A percentile compares a stretch with the other conserved stretches of the same genome.
phyloP scores from a whole-genome alignment of 306 rosid genomes.

The Luffa acutangula region DNA sequence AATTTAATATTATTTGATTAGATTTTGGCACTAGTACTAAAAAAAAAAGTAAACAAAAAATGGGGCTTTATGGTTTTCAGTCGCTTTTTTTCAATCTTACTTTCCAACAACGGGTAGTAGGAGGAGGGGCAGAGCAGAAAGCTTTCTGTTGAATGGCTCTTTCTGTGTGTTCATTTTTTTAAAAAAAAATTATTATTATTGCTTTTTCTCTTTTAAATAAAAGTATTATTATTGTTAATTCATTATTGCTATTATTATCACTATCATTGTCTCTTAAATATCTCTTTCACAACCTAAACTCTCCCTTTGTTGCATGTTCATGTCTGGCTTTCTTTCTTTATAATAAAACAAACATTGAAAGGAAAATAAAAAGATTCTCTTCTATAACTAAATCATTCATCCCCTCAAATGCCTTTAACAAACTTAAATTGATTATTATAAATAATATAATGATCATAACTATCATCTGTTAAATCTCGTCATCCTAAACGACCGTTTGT shows the following conservation, averaged over 20 bases:
- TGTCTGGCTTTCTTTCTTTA: neutral
- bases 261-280: neutral
- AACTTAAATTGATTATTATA: no score
- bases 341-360: neutral
- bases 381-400: neutral
- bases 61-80: neutral
- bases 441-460: no score
- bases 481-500: no score
- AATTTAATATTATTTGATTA: neutral
- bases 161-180: neutral
- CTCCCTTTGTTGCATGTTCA: neutral
- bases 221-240: neutral
- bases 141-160: constrained; percentile 7
- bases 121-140: neutral
- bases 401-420: neutral
- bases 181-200: neutral
- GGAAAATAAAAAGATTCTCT: neutral
- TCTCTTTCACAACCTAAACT: constrained; percentile 6
- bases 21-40: neutral
- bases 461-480: no score
- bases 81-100: neutral
- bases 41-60: neutral
- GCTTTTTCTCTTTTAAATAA: neutral
- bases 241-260: neutral
- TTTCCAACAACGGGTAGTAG: neutral